Evolutionary conservation across 2,329 filamentous ascomycete genomes (phyloP), one percentile per base, ranked within the genome.

Genomic region (Colletotrichum filicis): DNA sequence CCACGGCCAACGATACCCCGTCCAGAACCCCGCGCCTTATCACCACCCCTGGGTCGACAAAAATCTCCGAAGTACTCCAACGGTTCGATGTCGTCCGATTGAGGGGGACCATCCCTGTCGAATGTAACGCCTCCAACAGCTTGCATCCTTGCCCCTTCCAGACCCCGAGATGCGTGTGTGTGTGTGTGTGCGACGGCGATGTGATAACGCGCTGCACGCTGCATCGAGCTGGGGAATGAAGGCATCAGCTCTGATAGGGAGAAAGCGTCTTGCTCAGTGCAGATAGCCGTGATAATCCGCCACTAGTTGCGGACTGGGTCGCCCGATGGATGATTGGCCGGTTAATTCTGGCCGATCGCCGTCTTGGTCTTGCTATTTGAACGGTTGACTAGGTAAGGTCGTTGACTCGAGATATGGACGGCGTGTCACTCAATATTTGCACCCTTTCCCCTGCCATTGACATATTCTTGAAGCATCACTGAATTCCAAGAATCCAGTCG

Each of bases 11-110:
- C 11, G 9, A 56, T 24, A 5, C 12, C 12, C 52, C 30, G 30
- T 53, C 42, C 14, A 42, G 1, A 42, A 68, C 24, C 67, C 60
- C 58, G 66, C 70, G 70, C 37, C 66, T 73, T 73, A 73, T 73
- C 71, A 65, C 22, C 46, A 56, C 7, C 28, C 19, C 55, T 60
- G 55, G 46, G 35, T 49, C 8, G 28, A 22, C 26, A 22, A 53
- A 35, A 57, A 65, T 58, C 26, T 42, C 70, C 60, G 49, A 24
- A 49, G 56, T 30, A 35, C 66, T 70, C 71, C 71, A 71, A 71
- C 71, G 71, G 60, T 73, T 66, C 14, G 35, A 49, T 73, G 65
- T 73, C 55, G 26, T n/a, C 60, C 66, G 66, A 73, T 61, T 46
- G 19, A 12, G n/a, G 2, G 7, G 1, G 6, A n/a, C 2, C 24